These are phyloP conservation scores for Sordaria brevicollis DNA, from an alignment of 495 filamentous ascomycete species.

Conservation along the genomic window DNA sequence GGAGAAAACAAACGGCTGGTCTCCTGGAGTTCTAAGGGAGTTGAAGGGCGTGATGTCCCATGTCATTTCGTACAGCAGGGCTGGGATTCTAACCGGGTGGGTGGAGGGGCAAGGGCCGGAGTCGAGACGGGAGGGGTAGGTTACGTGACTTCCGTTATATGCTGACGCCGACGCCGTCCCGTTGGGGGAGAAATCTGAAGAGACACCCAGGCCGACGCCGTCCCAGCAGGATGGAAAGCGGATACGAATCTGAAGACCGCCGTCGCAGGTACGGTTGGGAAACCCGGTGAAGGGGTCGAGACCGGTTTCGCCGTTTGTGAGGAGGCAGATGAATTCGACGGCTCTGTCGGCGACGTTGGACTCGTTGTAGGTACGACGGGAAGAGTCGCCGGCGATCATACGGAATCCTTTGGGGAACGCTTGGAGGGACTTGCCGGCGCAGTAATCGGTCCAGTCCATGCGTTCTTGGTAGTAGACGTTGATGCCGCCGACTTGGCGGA, in stretches of 20 bases:
- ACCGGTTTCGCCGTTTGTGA: constrained; percentile 23
- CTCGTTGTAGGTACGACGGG: constrained; percentile 30
- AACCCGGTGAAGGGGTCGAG: constrained; percentile 22
- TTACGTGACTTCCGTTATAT: constrained; percentile 49
- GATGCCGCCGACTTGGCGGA: constrained; percentile 41
- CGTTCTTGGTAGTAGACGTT: constrained; percentile 36
- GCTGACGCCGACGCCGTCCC: constrained; percentile 2
- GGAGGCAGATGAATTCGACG: constrained; percentile 40
- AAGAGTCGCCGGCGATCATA: constrained; percentile 54
- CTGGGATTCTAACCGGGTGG: constrained; percentile 48
- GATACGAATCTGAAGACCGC: constrained; percentile 57
- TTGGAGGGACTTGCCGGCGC: constrained; percentile 35
- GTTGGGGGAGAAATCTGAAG: not conserved
- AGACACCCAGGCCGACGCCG: constrained; percentile 41
- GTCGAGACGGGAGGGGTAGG: constrained; percentile 39
- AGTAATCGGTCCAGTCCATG: constrained; percentile 22
- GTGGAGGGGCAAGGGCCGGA: constrained; percentile 39
- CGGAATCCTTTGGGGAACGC: constrained; percentile 56
- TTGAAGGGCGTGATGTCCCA: constrained; percentile 47
- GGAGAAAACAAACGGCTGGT: constrained; percentile 49
- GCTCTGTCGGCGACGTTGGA: constrained; percentile 28
- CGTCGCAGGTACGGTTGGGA: constrained; percentile 45
- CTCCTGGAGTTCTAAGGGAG: constrained; percentile 11
- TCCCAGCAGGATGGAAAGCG: constrained; percentile 78
- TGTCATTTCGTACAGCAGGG: constrained; percentile 54